Evolutionary conservation across 2,329 filamentous ascomycete species (phyloP).

Genomic region (Tolypocladium cylindrosporum): DNA sequence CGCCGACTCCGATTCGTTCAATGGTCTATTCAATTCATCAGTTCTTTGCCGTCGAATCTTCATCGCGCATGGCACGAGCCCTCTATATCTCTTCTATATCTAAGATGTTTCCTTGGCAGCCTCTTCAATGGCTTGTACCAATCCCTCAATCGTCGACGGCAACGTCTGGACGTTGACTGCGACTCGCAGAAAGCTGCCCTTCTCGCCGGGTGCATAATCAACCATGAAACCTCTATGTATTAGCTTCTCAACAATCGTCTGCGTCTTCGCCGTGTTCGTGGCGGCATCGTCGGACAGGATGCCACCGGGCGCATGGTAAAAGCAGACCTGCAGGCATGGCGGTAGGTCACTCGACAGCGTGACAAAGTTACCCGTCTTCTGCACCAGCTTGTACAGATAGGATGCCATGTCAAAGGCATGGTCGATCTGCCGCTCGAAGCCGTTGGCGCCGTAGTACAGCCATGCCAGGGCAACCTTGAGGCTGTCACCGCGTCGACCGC

Average conservation of each 20-base stretch:
- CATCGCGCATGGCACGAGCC: neutral
- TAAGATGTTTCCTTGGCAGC: conserved; percentile 22
- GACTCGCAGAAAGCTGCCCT: conserved; percentile 48
- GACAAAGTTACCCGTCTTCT: conserved; percentile 47
- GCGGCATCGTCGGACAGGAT: conserved; percentile 29
- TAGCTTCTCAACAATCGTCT: conserved; percentile 36
- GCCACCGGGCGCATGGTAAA: conserved; percentile 64
- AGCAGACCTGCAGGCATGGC: conserved; percentile 89
- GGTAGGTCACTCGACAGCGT: conserved; percentile 68
- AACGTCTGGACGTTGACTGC: conserved; percentile 49
- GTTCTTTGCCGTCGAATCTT: neutral
- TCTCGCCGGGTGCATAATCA: conserved; percentile 48
- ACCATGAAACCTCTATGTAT: conserved; percentile 47
- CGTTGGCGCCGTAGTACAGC: conserved; percentile 74
- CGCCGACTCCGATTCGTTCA: neutral
- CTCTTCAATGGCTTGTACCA: conserved; percentile 43
- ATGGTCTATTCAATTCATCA: neutral
- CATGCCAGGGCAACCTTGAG: conserved; percentile 83
- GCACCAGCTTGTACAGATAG: conserved; percentile 54
- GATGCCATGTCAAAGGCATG: conserved; percentile 62
- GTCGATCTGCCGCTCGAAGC: conserved; percentile 63
- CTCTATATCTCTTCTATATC: neutral
- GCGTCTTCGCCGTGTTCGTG: conserved; percentile 39
- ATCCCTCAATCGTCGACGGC: conserved; percentile 37
- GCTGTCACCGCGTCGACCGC: conserved; percentile 74